Evolutionary conservation across 441 rosid species (phyloP).

Genomic region (California macrophylla): DNA sequence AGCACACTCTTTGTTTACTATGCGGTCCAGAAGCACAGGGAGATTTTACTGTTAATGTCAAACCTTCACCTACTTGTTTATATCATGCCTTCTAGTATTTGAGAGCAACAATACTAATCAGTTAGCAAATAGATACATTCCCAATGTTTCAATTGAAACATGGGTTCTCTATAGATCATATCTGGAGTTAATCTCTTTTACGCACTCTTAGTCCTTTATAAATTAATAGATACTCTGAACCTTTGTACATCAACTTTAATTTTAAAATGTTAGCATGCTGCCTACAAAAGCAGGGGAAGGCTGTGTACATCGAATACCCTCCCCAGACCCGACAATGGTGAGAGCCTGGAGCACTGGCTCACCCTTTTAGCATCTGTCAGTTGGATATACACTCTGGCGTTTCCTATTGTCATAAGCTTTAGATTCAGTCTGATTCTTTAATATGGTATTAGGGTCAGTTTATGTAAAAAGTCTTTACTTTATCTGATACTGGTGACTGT

Average conservation of each 20-base stretch:
- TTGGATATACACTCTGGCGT: background rate
- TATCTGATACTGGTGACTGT: background rate
- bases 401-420: background rate
- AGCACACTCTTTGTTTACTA: too few relatives aligned
- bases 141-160: background rate
- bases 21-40: too few relatives aligned
- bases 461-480: background rate
- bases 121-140: background rate
- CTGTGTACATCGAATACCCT: background rate
- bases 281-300: background rate
- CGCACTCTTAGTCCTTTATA: background rate
- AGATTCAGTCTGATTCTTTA: background rate
- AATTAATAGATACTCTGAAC: background rate
- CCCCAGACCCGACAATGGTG: background rate
- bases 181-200: background rate
- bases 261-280: background rate
- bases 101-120: background rate
- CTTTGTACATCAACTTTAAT: background rate
- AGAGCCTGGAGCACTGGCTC: background rate
- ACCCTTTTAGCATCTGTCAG: background rate
- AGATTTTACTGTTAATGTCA: conserved; percentile 9
- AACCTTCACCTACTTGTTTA: background rate
- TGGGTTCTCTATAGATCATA: background rate
- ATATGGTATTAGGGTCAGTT: background rate
- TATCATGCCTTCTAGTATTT: background rate